Base-by-base conservation (phyloP, 768 basidiomycete genomes). In the Auricularia sp. region DNA sequence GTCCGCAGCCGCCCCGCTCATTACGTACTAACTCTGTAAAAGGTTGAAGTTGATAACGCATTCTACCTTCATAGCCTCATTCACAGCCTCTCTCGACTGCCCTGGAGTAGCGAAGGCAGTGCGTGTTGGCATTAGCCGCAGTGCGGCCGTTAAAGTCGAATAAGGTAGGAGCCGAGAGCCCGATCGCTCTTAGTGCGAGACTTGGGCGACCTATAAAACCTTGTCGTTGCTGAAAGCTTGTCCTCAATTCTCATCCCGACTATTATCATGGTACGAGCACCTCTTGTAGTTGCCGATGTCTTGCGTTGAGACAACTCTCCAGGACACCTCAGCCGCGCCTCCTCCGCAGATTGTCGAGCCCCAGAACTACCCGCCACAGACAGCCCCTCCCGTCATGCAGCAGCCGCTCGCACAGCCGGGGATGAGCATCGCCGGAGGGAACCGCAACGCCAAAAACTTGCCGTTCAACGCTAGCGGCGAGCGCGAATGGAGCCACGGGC, bases 401-500 rank as follows among this genome's bases (percentile, higher is more conserved):
- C 47, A 51, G 47, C 47, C 47, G 10, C 11, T 51, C 47, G 47
- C 47, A 6, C 47, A 51, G 21, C 47, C 47, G 18, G 47, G 18
- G 16, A 51, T 51, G 47, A 51, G 21, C 18, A 5, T 21, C 14
- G 16, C 47, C 6, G 47, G 47, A 18, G 47, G 47, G 10, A 51
- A 21, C 47, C 47, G 47, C 21, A 51, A 51, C 21, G 47, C 16
- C 47, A 51, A 64, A 58, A 72, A 72, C 66, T 66, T 69, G 53
- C 70, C 73, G n/a, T 63, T 64, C 33, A 67, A 72, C 47, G 4
- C 42, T 5, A 61, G 68, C 12, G 77, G 79, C 33, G n/a, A 67
- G 35, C 74, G 81, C 66, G 70, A 68, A 33, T 75, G 74, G 74
- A 74, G 71, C 62, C 42, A 64, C 54, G 70, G 70, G 11, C 29